Base-by-base conservation (phyloP, 208 protist genomes). In the Trypanosoma mega region DNA sequence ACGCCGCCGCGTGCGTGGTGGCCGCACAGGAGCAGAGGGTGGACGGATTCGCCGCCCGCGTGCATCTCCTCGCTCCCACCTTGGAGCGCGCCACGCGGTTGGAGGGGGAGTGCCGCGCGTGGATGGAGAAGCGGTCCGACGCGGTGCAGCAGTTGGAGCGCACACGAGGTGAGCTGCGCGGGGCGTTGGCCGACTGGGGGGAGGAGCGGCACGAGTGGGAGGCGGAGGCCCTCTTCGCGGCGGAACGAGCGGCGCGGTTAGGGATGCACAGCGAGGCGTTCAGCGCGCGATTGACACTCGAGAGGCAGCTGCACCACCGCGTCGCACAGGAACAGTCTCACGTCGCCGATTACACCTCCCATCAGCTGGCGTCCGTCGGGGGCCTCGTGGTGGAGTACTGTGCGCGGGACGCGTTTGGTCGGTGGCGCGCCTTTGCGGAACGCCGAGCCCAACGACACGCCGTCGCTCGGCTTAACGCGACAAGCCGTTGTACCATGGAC, bases 381-480 rank as follows among this genome's bases (percentile, higher is more conserved):
- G 31, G 27, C 12, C 57, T 74, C n/a, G 53, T 78, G 2, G 74
- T 78, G 6, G 71, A 74, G 51, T 85, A 85, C 62, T 85, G 78
- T 59, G 78, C 74, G 14, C 54, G 53, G 2, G 41, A 66, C 43
- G 68, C 67, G 26, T 74, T 76, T 50, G 53, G 34, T 11, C 58
- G 60, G 1, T 85, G 78, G 78, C 46, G 54, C 14, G 23, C 57
- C 18, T 78, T 67, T 62, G 50, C 71, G 3, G 24, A 50, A 14
- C 62, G 55, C 44, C 56, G 41, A 18, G 34, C 23, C 26, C 55
- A 57, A 30, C 46, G 67, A n/a, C n/a, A n/a, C n/a, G n/a, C n/a
- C n/a, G n/a, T n/a, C n/a, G n/a, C n/a, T n/a, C n/a, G n/a, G n/a
- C n/a, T n/a, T n/a, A 30, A 29, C 20, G 3, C 33, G 20, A 33